Base-by-base conservation (phyloP, 2,329 filamentous ascomycete species). In the Monilinia fructigena region DNA sequence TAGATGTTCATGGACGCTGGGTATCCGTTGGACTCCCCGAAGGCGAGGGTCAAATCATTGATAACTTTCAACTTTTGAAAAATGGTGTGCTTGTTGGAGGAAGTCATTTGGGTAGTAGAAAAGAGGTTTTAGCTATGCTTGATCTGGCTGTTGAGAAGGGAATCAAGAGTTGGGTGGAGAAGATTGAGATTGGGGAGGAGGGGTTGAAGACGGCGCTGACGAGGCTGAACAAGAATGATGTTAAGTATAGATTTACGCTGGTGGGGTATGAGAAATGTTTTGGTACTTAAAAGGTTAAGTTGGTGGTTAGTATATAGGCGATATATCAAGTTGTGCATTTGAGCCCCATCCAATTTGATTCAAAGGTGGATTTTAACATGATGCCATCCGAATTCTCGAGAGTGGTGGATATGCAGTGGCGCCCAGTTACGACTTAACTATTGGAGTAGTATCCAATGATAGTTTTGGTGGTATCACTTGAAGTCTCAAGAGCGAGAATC, bases 1-100 rank as follows among this genome's bases (percentile, higher is more conserved):
- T 96, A 76, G 92, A 94, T 78, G 88, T 94, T 66, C 90, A 93
- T 79, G 91, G 89, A 67, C 85, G 84, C 75, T 95, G 90, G 86
- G 86, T 94, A 77, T 90, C 85, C 74, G 90, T 94, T 64, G 91
- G 91, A 53, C 82, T 95, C 74, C 91, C 91, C 3, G 90, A 93
- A 76, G 89, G 91, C 69, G 86, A 89, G 55, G 86, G 91, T 14
- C 86, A 91, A 66, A 79, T 82, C 65, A 83, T 95, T 71, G 87
- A 86, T 79, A 88, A 90, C 61, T 89, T 93, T 81, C 86, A 86
- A 75, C 89, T 96, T 74, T 82, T 91, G 68, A 78, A 78, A 70
- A 96, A 94, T 78, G 92, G 92, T 53, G 86, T 85, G 76, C 82
- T 90, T 73, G 89, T 93, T 73, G 87, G 88, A 54, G 85, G 85